Base-by-base conservation (phyloP, 2,329 filamentous ascomycete genomes). In the Amesomyces nigricolor region DNA sequence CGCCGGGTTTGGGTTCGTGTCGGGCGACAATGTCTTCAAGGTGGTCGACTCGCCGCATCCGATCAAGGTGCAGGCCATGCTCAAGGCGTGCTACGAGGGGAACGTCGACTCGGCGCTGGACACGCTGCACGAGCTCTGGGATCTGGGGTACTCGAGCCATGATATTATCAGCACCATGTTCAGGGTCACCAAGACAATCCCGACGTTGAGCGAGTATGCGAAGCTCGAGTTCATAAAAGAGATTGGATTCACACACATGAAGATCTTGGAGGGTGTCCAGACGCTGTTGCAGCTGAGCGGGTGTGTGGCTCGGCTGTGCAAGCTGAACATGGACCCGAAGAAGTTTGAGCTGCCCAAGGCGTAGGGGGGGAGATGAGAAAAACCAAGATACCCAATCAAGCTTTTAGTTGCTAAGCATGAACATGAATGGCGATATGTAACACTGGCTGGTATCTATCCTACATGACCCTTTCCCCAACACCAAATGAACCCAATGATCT, bases 161-260 rank as follows among this genome's bases (percentile, higher is more conserved):
- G 94, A 99, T 71, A 96, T 99, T 65, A 95, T 99, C 71, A 95
- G 88, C 73, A 99, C 92, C 59, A 99, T 99, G 94, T 97, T 99
- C 78, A 86, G 87, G 67, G 94, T 99, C 58, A 97, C 94, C 45
- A 99, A 97, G 77, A 95, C 91, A 1, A 91, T 97, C 57, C 88
- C 89, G 2, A 90, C 87, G 1, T 75, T 99, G 54, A 94, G 90
- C 63, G 94, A 99, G 73, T 91, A 97, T 71, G 85, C 91, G 14
- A 96, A 96, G 75, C 78, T 99, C 59, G 92, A 97, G 69, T 99
- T 97, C 65, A 95, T 97, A 74, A 92, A 91, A 74, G 94, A 96
- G 74, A 99, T 99, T 71, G 94, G 94, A 51, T 97, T 97, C 72
- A 95, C 94, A 2, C 94, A 99, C 69, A 99, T 99, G 94, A 91